phyloP scores from a whole-genome alignment of 2,329 filamentous ascomycete genomes.

The Dryadomyces sulphureus region DNA sequence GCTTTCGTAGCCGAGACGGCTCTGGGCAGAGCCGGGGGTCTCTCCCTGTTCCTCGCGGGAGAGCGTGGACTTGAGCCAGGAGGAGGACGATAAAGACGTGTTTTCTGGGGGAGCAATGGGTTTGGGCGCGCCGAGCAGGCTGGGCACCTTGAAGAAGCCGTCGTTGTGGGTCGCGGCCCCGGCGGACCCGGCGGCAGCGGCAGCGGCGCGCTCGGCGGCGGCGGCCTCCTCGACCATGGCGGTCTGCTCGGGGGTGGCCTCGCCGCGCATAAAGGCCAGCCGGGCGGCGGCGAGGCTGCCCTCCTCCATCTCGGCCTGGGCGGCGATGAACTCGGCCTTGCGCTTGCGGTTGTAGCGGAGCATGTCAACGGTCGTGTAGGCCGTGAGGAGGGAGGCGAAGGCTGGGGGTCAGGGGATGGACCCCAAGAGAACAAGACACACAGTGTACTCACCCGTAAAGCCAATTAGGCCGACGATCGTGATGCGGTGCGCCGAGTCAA shows the following conservation, averaged over 20 bases:
- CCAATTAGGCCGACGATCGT: slow-evolving; percentile 39
- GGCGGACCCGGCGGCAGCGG: slow-evolving; percentile 8
- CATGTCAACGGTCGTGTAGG: slow-evolving; percentile 48
- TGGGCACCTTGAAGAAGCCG: slow-evolving; percentile 29
- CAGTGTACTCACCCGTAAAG: slow-evolving; percentile 40
- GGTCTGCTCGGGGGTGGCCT: slow-evolving; percentile 40
- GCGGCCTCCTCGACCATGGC: slow-evolving; percentile 42
- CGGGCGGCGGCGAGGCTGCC: slow-evolving; percentile 42
- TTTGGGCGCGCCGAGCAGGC: slow-evolving; percentile 30
- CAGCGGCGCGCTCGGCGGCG: slow-evolving; percentile 16
- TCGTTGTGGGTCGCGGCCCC: background rate
- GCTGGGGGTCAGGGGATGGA: slow-evolving; percentile 20
- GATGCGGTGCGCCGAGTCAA: slow-evolving; percentile 41
- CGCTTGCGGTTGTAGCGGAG: slow-evolving; percentile 44
- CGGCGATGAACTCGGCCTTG: slow-evolving; percentile 41
- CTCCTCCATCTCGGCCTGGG: slow-evolving; percentile 36
- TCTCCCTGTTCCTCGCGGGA: slow-evolving; percentile 21
- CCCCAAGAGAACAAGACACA: background rate
- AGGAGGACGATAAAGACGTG: background rate
- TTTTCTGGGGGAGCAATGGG: slow-evolving; percentile 12
- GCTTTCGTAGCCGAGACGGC: slow-evolving; percentile 18
- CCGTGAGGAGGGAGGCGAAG: slow-evolving; percentile 38
- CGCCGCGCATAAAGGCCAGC: slow-evolving; percentile 43
- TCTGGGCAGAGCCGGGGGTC: slow-evolving; percentile 10
- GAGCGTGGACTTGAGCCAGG: slow-evolving; percentile 24